Evolutionary conservation across 164 flowering plant genomes (phyloP).

Genomic region (Umbilicus rupestris): DNA sequence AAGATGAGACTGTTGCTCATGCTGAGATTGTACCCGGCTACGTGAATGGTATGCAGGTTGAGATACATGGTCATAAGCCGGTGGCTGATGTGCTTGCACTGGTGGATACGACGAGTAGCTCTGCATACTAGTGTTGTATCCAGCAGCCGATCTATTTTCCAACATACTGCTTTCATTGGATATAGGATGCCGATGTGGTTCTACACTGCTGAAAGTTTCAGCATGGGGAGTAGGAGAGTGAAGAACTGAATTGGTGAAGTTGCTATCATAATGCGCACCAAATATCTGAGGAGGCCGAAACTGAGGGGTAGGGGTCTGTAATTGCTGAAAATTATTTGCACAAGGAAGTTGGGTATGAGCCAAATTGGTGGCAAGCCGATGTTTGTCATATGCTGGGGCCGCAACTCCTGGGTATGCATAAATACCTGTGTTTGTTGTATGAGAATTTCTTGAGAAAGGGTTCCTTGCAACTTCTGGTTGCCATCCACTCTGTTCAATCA

Average conservation of each 20-base stretch:
- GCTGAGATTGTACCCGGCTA: background rate
- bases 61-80: background rate
- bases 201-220: conserved; percentile 14
- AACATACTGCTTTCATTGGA: conserved; percentile 11
- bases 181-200: conserved; percentile 10
- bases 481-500: conserved; percentile 54
- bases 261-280: conserved; percentile 8
- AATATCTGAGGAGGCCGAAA: conserved; percentile 15
- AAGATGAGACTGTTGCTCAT: conserved; percentile 13
- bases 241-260: conserved; percentile 9
- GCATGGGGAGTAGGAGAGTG: conserved; percentile 17
- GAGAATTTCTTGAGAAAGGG: conserved; percentile 28
- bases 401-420: conserved; percentile 6
- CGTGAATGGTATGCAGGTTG: background rate
- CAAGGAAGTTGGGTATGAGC: conserved; percentile 3
- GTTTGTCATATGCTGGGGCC: conserved; percentile 5
- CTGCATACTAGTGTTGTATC: conserved; percentile 1
- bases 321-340: conserved; percentile 11
- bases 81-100: background rate
- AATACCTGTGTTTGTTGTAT: conserved; percentile 10
- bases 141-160: conserved; percentile 13
- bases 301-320: conserved; percentile 9
- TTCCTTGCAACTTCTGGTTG: conserved; percentile 29
- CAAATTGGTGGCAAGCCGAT: conserved; percentile 3
- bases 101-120: background rate